Evolutionary conservation across 495 filamentous ascomycete species (phyloP).

Genomic region (Usnea hakonensis): DNA sequence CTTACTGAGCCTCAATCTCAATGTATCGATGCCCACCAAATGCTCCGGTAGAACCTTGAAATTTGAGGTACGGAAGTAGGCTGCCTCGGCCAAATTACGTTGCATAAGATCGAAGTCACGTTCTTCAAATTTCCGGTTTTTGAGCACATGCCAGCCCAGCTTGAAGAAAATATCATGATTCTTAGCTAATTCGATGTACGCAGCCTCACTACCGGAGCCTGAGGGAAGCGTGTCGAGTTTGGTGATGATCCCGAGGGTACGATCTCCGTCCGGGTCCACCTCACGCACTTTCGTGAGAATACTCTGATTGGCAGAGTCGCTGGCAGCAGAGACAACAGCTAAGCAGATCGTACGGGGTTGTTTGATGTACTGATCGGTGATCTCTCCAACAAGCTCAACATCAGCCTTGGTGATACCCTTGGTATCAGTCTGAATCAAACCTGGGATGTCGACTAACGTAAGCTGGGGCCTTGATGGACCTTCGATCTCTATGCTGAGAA

Average conservation of each 20-base stretch:
- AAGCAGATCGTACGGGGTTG: constrained; percentile 54
- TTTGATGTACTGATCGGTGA: constrained; percentile 53
- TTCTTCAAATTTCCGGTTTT: constrained; percentile 45
- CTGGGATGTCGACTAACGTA: constrained; percentile 60
- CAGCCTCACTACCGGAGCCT: constrained; percentile 33
- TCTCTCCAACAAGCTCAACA: constrained; percentile 39
- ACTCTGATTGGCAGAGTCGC: constrained; percentile 43
- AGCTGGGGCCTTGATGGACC: constrained; percentile 55
- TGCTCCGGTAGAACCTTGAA: constrained; percentile 24
- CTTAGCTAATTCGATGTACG: constrained; percentile 46
- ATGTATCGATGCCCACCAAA: constrained; percentile 32
- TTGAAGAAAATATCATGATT: constrained; percentile 56
- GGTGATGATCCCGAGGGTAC: constrained; percentile 49
- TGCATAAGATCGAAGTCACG: constrained; percentile 5
- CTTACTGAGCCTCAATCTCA: constrained; percentile 35
- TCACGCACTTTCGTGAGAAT: constrained; percentile 37
- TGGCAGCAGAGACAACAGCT: constrained; percentile 50
- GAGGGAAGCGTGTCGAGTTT: constrained; percentile 36
- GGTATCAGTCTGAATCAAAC: constrained; percentile 44
- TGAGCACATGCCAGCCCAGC: constrained; percentile 64
- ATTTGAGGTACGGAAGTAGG: constrained; percentile 18
- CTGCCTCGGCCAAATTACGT: constrained; percentile 18
- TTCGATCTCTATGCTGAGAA: constrained; percentile 55
- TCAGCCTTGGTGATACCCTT: constrained; percentile 36
- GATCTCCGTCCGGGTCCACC: constrained; percentile 36